A percentile compares a stretch with the other conserved stretches of the same genome.
These are phyloP conservation scores for Pisolithus marmoratus DNA, from an alignment of 768 basidiomycete genomes.

Conservation along the genomic window DNA sequence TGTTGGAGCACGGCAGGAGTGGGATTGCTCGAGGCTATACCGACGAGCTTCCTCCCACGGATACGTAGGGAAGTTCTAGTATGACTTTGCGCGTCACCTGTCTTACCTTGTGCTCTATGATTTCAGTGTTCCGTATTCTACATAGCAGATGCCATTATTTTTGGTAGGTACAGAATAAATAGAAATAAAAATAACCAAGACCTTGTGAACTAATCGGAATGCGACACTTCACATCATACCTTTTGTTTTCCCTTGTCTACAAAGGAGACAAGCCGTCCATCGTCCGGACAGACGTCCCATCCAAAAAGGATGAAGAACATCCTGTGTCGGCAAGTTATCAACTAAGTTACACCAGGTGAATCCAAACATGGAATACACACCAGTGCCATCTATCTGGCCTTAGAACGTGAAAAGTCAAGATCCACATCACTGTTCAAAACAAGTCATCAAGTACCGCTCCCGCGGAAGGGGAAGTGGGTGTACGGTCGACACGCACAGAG, in stretches of 20 bases:
- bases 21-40: constrained; percentile 88
- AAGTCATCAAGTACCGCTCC: background rate
- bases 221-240: background rate
- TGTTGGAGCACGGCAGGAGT: constrained; percentile 83
- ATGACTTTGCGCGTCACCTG: background rate
- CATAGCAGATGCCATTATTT: too few species aligned
- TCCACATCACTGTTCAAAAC: background rate
- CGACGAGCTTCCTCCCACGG: constrained; percentile 34
- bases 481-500: constrained; percentile 33
- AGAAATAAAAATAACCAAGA: background rate
- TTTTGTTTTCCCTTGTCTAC: background rate
- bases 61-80: background rate
- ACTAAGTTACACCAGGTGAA: background rate
- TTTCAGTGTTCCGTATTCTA: too few species aligned
- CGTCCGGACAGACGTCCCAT: constrained; percentile 33
- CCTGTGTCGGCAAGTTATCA: constrained; percentile 18
- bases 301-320: constrained; percentile 45
- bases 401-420: constrained; percentile 40
- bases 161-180: too few species aligned
- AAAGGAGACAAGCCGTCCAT: background rate
- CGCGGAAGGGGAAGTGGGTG: background rate
- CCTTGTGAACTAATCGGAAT: too few species aligned
- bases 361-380: constrained; percentile 18
- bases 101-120: too few species aligned
- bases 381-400: constrained; percentile 39